Percentiles rank a stretch among this genome's conserved stretches.
These are phyloP conservation scores for Fusarium robinianum DNA, from an alignment of 2,329 filamentous ascomycete species.

Conservation along the genomic window DNA sequence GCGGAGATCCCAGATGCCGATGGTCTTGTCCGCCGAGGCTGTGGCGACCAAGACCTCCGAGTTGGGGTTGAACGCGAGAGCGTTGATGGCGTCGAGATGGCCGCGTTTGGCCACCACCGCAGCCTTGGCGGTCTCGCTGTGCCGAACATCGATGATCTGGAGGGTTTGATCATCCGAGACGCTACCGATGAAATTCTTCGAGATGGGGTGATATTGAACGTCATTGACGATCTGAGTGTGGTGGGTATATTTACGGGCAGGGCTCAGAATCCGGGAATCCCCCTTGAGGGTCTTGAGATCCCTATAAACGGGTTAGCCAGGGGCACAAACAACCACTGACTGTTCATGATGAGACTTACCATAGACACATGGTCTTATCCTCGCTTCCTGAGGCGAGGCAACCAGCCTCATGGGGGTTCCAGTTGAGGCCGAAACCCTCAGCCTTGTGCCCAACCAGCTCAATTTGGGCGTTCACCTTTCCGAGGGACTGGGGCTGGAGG, in stretches of 20 bases:
- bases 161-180: constrained; percentile 95
- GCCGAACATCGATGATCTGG: constrained; percentile 87
- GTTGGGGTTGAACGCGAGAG: constrained; percentile 90
- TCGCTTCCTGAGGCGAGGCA: constrained; percentile 88
- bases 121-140: constrained; percentile 65
- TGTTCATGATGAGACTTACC: constrained; percentile 58
- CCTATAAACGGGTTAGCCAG: constrained; percentile 50
- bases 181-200: constrained; percentile 83
- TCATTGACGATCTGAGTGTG: constrained; percentile 94
- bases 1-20: constrained; percentile 93
- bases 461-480: constrained; percentile 78
- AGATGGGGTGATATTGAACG: constrained; percentile 90
- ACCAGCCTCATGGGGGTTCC: constrained; percentile 84
- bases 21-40: constrained; percentile 91
- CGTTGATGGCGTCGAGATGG: constrained; percentile 92
- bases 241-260: constrained; percentile 78
- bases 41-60: constrained; percentile 91
- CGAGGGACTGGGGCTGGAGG: constrained; percentile 65
- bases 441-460: constrained; percentile 82
- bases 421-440: constrained; percentile 91
- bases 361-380: constrained; percentile 88
- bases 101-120: constrained; percentile 72
- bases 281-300: constrained; percentile 78
- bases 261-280: constrained; percentile 70
- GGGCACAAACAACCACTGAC: constrained; percentile 4